Percentiles rank a stretch among this genome's conserved stretches.
Conservation (phyloP, 2,329 filamentous ascomycete species). For the Cladosporium sp. region DNA sequence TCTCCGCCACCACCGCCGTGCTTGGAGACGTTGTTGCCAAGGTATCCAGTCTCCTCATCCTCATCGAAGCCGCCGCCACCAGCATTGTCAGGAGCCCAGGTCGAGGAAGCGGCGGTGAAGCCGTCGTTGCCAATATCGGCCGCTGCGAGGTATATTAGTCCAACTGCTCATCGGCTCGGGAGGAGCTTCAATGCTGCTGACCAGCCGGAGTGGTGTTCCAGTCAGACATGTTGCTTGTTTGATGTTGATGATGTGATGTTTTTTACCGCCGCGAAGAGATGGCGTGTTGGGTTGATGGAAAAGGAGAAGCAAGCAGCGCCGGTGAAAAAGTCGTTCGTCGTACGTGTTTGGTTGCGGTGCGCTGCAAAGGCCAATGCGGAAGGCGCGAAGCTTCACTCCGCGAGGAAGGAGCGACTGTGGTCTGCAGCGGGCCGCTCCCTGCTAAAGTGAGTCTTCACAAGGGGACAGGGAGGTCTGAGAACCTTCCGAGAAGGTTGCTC, state of each 20-base stretch:
- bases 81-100: conserved; percentile 13
- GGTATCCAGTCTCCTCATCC: conserved; percentile 15
- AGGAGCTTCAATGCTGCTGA: conserved; percentile 10
- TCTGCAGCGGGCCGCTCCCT: neutral
- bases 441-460: too few relatives aligned
- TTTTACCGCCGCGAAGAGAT: neutral
- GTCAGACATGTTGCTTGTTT: conserved; percentile 16
- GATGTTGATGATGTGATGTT: neutral
- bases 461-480: too few relatives aligned
- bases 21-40: conserved; percentile 24
- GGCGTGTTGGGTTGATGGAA: neutral
- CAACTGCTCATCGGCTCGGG: neutral
- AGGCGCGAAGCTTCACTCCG: neutral
- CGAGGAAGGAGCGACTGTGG: conserved; percentile 6
- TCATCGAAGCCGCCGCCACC: neutral
- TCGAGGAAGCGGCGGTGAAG: conserved; percentile 17
- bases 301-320: neutral
- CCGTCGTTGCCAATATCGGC: conserved; percentile 13
- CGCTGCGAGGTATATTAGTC: neutral
- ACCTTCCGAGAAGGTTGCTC: too few relatives aligned
- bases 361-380: neutral
- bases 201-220: conserved; percentile 21
- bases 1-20: conserved; percentile 27
- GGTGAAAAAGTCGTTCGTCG: neutral
- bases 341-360: neutral